phyloP scores from a whole-genome alignment of 495 filamentous ascomycete species.

The Aspergillus panamensis region DNA sequence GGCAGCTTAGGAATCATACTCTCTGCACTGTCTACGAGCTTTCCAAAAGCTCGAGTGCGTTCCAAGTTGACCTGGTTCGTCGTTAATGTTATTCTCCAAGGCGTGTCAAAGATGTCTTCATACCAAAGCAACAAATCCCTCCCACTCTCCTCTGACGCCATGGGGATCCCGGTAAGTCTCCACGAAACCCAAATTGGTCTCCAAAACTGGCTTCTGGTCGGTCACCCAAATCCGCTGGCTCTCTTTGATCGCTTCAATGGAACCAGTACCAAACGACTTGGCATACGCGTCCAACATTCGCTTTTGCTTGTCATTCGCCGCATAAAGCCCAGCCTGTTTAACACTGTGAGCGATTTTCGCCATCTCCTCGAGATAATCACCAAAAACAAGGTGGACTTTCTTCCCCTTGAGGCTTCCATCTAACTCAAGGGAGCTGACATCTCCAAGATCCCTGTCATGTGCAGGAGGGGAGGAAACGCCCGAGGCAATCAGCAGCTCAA shows the following conservation, averaged over 20 bases:
- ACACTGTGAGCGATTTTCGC: conserved; percentile 66
- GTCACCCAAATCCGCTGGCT: conserved; percentile 89
- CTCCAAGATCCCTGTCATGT: conserved; percentile 66
- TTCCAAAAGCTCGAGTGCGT: conserved; percentile 83
- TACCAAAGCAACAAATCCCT: conserved; percentile 81
- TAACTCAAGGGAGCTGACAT: conserved; percentile 62
- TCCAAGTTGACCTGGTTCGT: conserved; percentile 67
- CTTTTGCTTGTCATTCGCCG: conserved; percentile 81
- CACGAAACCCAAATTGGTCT: conserved; percentile 91
- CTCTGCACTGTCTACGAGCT: conserved; percentile 75
- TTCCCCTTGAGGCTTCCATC: conserved; percentile 63
- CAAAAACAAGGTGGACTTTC: conserved; percentile 71
- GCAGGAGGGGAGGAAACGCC: conserved; percentile 54
- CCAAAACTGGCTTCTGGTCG: conserved; percentile 84
- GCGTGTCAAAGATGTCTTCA: background rate
- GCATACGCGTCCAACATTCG: conserved; percentile 81
- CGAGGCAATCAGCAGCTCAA: conserved; percentile 82
- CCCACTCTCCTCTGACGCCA: conserved; percentile 94
- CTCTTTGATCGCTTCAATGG: conserved; percentile 84
- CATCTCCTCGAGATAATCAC: conserved; percentile 81
- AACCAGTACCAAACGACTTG: conserved; percentile 80
- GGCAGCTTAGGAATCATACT: conserved; percentile 83
- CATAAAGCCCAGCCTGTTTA: conserved; percentile 68
- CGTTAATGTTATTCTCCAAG: conserved; percentile 20
- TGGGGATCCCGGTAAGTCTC: conserved; percentile 95